Percentiles rank a stretch among this genome's conserved stretches.
These are phyloP conservation scores for Xylariaceae sp. DNA, from an alignment of 2,329 filamentous ascomycete genomes.

Conservation along the genomic window DNA sequence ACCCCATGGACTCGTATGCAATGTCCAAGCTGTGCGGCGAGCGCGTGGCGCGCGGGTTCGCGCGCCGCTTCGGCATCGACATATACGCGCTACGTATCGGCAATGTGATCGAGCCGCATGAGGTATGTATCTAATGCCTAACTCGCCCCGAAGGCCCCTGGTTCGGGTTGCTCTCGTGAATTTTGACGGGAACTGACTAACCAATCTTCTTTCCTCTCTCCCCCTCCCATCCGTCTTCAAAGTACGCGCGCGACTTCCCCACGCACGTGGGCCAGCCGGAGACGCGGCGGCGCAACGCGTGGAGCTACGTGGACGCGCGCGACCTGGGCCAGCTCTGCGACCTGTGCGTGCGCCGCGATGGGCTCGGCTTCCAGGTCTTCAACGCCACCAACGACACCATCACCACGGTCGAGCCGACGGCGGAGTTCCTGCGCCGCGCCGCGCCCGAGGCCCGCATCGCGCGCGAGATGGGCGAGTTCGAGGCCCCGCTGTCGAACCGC, in stretches of 20 bases:
- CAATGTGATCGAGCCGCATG: slow-evolving; percentile 53
- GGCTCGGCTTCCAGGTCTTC: slow-evolving; percentile 55
- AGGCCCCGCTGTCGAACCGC: slow-evolving; percentile 53
- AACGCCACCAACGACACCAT: slow-evolving; percentile 58
- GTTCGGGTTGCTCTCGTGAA: too few relatives aligned
- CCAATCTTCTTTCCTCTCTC: too few relatives aligned
- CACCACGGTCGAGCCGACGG: slow-evolving; percentile 44
- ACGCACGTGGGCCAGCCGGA: slow-evolving; percentile 41
- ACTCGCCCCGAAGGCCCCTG: too few relatives aligned
- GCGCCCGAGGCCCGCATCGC: slow-evolving; percentile 44
- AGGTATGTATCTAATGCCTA: too few relatives aligned
- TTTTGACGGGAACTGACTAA: too few relatives aligned
- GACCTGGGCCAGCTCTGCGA: slow-evolving; percentile 57
- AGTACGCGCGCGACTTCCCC: slow-evolving; percentile 46
- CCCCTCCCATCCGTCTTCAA: too few relatives aligned
- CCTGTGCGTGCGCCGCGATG: slow-evolving; percentile 42
- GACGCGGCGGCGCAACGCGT: slow-evolving; percentile 48
- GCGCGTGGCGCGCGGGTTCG: slow-evolving; percentile 47
- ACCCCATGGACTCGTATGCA: slow-evolving; percentile 56
- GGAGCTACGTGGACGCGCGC: slow-evolving; percentile 55
- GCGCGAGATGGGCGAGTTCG: slow-evolving; percentile 47
- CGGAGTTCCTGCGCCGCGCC: slow-evolving; percentile 41
- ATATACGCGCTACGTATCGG: slow-evolving; percentile 56
- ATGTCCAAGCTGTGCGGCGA: slow-evolving; percentile 54
- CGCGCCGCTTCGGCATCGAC: slow-evolving; percentile 46